phyloP scores from a whole-genome alignment of 352 stramenopile species.

The Globisporangium polare region DNA sequence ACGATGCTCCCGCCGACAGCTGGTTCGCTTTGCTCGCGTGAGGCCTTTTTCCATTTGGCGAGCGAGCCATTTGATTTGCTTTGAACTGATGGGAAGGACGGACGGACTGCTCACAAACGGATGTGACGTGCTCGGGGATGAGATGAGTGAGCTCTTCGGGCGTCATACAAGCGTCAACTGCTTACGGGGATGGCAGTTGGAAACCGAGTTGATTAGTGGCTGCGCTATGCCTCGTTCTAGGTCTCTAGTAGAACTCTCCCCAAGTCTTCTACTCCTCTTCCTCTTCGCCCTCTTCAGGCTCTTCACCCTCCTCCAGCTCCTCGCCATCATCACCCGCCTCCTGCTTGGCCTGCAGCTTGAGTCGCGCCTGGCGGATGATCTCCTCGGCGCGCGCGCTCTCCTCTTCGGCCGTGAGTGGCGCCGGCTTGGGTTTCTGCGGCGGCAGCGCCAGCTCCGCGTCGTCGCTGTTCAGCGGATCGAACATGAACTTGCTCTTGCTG shows the following conservation, averaged over 20 bases:
- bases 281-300: conserved; percentile 40
- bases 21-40: too few relatives aligned
- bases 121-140: too few relatives aligned
- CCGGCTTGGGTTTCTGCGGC: conserved; percentile 4
- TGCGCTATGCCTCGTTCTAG: background rate
- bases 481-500: conserved; percentile 12
- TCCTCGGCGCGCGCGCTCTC: conserved; percentile 56
- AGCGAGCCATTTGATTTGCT: too few relatives aligned
- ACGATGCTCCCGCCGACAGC: too few relatives aligned
- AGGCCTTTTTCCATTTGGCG: too few relatives aligned
- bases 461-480: conserved; percentile 12
- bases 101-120: too few relatives aligned
- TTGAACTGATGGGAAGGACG: too few relatives aligned
- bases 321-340: conserved; percentile 24
- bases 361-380: conserved; percentile 62
- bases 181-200: background rate
- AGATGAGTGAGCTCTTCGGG: too few relatives aligned
- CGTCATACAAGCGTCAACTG: background rate
- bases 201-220: background rate
- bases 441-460: conserved; percentile 8
- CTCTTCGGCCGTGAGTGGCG: conserved; percentile 32
- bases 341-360: conserved; percentile 49
- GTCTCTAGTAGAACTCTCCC: background rate
- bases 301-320: conserved; percentile 58
- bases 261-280: conserved; percentile 16